Evolutionary conservation across 2,329 filamentous ascomycete species (phyloP), one percentile per base, ranked within the genome.

Genomic region (Aureobasidium zeae): DNA sequence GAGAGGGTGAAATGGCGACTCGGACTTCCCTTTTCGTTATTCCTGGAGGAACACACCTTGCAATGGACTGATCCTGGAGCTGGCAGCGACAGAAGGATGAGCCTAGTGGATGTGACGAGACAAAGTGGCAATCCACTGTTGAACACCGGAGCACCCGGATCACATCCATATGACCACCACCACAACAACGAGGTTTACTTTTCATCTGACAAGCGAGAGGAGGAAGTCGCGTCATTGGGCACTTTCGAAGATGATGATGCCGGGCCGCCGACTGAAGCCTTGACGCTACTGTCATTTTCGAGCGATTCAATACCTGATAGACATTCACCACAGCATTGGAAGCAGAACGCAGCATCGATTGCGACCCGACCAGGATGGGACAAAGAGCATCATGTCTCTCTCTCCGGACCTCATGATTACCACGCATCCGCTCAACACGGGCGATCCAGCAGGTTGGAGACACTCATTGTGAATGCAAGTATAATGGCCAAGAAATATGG

Each of bases 391-490:
- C 16, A 38, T n/a, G 7, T n/a, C 21, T 5, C 11, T 8, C 12
- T n/a, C 4, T 15, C 25, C 13, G 13, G 12, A 9, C n/a, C 16
- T 5, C 12, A 21, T 22, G 11, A 41, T 24, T 20, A 28, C 19
- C 17, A 41, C 9, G 5, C 28, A 13, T 19, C 26, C 13, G 37
- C 37, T 17, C 28, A 24, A 15, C 19, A 17, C 6, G 20, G 13
- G 21, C 26, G 37, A 31, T 13, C 19, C n/a, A 28, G 37, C 13
- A 41, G 37, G 7, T 12, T 30, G 10, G 82, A 89, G 65, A 91
- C 84, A 1, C 88, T 79, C 57, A 66, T 93, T 42, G 73, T 91
- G 52, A 93, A 94, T 63, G 83, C 83, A 20, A 79, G 85, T 15
- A 79, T 88, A 49, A 74, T 83, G 70, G 77, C 77, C 31, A 78